Percentiles rank a stretch among this genome's conserved stretches.
Evolutionary conservation across 2,329 filamentous ascomycete species (phyloP).

Genomic region (Elsinoe perseae): DNA sequence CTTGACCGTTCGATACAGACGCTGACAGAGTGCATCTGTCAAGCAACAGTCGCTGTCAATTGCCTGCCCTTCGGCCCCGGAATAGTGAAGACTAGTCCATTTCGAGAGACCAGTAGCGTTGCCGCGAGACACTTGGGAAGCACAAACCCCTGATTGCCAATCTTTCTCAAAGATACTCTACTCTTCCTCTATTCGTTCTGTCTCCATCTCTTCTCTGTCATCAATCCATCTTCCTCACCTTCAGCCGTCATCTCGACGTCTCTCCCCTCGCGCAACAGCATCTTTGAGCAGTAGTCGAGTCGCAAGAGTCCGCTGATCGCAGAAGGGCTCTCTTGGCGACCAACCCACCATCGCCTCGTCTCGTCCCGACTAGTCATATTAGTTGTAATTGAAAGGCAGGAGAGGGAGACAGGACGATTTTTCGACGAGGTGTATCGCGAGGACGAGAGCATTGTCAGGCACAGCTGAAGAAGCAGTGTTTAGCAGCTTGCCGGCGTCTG

Average conservation of each 20-base stretch:
- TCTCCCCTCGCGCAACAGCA: slow-evolving; percentile 1
- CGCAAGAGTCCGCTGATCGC: slow-evolving; percentile 3
- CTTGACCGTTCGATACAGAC: slow-evolving; percentile 8
- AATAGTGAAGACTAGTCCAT: slow-evolving; percentile 15
- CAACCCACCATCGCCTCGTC: slow-evolving; percentile 1
- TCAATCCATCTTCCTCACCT: slow-evolving; percentile 9
- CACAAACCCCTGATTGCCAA: slow-evolving; percentile 18
- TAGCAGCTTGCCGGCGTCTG: background rate
- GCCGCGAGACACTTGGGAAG: slow-evolving; percentile 16
- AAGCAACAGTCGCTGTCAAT: slow-evolving; percentile 3
- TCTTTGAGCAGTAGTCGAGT: background rate
- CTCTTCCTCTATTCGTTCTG: slow-evolving; percentile 6
- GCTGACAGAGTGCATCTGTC: slow-evolving; percentile 2
- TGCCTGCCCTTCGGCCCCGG: slow-evolving; percentile 12
- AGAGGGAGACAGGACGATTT: background rate
- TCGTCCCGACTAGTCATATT: background rate
- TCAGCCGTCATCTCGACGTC: background rate
- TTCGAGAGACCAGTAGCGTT: slow-evolving; percentile 14
- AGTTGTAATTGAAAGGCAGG: background rate
- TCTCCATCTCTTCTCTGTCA: slow-evolving; percentile 14
- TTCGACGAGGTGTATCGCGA: background rate
- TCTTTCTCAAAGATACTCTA: slow-evolving; percentile 15
- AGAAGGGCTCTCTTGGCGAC: slow-evolving; percentile 7
- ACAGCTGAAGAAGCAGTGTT: background rate
- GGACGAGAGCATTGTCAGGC: background rate